phyloP scores from a whole-genome alignment of 441 rosid genomes.

The Aleurites moluccanus region DNA sequence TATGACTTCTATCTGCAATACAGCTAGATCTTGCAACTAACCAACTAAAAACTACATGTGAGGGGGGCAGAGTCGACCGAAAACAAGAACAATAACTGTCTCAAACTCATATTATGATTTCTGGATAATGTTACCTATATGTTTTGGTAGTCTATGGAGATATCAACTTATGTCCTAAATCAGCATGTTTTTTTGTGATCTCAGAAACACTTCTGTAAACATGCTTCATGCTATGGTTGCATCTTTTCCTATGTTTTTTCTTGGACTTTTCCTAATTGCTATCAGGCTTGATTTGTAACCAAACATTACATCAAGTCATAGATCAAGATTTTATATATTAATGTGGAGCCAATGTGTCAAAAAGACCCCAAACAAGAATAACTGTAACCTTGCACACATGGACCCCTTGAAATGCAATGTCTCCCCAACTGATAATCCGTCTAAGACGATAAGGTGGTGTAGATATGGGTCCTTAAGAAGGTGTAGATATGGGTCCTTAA shows the following conservation, averaged over 20 bases:
- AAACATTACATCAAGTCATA: slow-evolving; percentile 24
- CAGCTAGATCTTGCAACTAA: neutral
- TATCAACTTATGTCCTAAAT: neutral
- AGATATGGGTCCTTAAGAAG: neutral
- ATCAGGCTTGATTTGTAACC: neutral
- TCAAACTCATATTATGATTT: slow-evolving; percentile 1
- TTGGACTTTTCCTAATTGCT: slow-evolving; percentile 17
- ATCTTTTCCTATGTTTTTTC: slow-evolving; percentile 3
- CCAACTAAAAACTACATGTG: neutral
- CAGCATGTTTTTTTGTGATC: neutral
- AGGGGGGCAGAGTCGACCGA: neutral
- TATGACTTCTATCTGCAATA: slow-evolving; percentile 1
- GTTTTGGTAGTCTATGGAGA: neutral
- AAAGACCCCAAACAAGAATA: slow-evolving; percentile 29
- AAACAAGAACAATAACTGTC: neutral
- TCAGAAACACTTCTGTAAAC: neutral
- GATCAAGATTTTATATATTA: slow-evolving; percentile 16
- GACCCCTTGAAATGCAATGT: slow-evolving; percentile 30
- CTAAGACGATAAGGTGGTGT: slow-evolving; percentile 13
- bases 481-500: no score
- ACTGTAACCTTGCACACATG: slow-evolving; percentile 28
- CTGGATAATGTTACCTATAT: neutral
- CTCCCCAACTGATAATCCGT: slow-evolving; percentile 40
- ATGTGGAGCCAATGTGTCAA: slow-evolving; percentile 28
- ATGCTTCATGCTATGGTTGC: slow-evolving; percentile 3